Conservation (phyloP, 169 alveolate genomes). For the Haemoproteus tartakovskyi region DNA sequence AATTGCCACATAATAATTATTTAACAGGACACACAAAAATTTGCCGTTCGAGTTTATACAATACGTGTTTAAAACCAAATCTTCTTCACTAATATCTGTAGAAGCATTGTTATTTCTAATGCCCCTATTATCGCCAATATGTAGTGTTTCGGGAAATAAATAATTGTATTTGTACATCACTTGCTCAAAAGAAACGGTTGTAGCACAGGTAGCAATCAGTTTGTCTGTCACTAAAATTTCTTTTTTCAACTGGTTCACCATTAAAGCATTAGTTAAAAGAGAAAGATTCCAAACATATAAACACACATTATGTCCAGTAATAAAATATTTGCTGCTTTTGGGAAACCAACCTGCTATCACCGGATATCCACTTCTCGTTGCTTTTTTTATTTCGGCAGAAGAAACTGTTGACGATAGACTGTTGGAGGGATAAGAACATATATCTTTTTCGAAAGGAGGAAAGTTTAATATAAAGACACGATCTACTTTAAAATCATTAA, state of each 20-base stretch:
- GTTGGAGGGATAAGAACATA: neutral
- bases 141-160: neutral
- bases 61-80: constrained; percentile 14
- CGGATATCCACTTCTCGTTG: constrained; percentile 17
- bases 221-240: constrained; percentile 27
- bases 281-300: constrained; percentile 42
- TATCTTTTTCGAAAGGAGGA: constrained; percentile 30
- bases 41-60: constrained; percentile 31
- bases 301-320: constrained; percentile 60
- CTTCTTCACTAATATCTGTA: neutral
- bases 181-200: constrained; percentile 12
- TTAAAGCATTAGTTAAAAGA: constrained; percentile 10
- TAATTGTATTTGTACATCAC: constrained; percentile 13
- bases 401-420: neutral
- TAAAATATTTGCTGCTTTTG: constrained; percentile 31
- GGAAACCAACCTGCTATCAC: constrained; percentile 63
- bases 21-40: constrained; percentile 26
- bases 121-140: neutral
- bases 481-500: constrained; percentile 50
- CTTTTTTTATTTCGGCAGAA: neutral
- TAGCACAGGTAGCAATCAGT: constrained; percentile 22
- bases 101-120: too few species aligned
- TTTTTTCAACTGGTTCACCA: constrained; percentile 6
- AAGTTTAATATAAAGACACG: constrained; percentile 23
- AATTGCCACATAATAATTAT: constrained; percentile 11